Evolutionary conservation across 2,329 filamentous ascomycete genomes (phyloP).

Genomic region (Aspergillus udagawae): DNA sequence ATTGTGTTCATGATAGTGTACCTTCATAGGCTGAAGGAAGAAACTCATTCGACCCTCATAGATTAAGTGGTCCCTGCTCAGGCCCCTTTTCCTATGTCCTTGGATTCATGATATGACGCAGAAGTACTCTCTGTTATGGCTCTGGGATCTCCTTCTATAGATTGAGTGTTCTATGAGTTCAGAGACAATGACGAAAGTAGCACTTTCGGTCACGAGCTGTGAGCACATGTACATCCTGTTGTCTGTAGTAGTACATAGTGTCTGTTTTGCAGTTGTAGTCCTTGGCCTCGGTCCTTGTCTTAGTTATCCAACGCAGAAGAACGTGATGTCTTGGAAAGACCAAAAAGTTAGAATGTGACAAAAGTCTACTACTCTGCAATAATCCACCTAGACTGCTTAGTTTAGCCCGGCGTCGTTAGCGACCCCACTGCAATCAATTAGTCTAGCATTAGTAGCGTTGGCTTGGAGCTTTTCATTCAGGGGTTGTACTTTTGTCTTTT

Average conservation of each 20-base stretch:
- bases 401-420: not conserved
- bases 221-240: too few relatives aligned
- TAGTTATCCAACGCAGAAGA: not conserved
- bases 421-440: not conserved
- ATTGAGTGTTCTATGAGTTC: too few relatives aligned
- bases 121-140: too few relatives aligned
- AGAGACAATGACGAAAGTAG: too few relatives aligned
- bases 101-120: too few relatives aligned
- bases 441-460: not conserved
- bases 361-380: not conserved
- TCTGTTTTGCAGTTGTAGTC: too few relatives aligned
- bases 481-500: not conserved
- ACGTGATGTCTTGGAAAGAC: not conserved
- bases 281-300: not conserved
- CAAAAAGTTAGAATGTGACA: not conserved
- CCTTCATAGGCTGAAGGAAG: too few relatives aligned
- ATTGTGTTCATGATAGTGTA: too few relatives aligned
- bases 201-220: too few relatives aligned
- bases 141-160: too few relatives aligned
- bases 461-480: not conserved
- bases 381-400: not conserved
- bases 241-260: too few relatives aligned
- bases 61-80: not conserved
- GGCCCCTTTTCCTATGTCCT: not conserved
- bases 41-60: too few relatives aligned